phyloP scores from a whole-genome alignment of 192 early-diverging fungal genomes.

The Backusella tarrabulga region DNA sequence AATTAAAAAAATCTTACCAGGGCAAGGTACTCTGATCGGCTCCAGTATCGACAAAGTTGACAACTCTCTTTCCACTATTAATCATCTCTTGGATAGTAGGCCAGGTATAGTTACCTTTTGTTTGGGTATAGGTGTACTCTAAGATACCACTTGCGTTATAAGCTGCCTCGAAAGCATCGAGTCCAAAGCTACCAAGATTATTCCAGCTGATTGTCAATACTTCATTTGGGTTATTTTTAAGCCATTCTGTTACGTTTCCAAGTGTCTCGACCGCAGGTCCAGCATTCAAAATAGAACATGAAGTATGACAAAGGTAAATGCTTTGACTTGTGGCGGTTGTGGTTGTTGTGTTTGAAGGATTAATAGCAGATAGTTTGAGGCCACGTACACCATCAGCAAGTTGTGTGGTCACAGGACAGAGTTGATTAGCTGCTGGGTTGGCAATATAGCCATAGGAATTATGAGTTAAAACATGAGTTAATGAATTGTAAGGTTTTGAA shows the following conservation, averaged over 20 bases:
- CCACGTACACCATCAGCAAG: constrained; percentile 71
- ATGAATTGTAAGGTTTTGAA: constrained; percentile 53
- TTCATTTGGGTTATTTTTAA: constrained; percentile 68
- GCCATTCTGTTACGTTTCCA: constrained; percentile 49
- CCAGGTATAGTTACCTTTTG: constrained; percentile 51
- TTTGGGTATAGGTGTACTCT: constrained; percentile 52
- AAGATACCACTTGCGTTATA: constrained; percentile 48
- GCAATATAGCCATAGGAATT: constrained; percentile 62
- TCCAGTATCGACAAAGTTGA: constrained; percentile 59
- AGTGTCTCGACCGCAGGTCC: constrained; percentile 59
- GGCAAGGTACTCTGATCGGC: constrained; percentile 51
- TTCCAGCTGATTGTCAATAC: constrained; percentile 77
- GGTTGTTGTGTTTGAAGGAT: constrained; percentile 25
- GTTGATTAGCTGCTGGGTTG: constrained; percentile 66
- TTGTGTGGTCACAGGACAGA: constrained; percentile 60
- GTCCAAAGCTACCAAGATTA: constrained; percentile 53
- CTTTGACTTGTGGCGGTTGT: constrained; percentile 13
- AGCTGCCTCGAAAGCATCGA: constrained; percentile 46
- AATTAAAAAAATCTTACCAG: constrained; percentile 50
- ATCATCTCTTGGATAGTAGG: constrained; percentile 71
- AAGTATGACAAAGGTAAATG: constrained; percentile 66
- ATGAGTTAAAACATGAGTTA: constrained; percentile 72
- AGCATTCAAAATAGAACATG: constrained; percentile 60
- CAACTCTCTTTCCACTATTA: constrained; percentile 57
- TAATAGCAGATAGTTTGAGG: constrained; percentile 66